Conservation (phyloP, 2,329 filamentous ascomycete genomes). For the Didymellaceae sp. region DNA sequence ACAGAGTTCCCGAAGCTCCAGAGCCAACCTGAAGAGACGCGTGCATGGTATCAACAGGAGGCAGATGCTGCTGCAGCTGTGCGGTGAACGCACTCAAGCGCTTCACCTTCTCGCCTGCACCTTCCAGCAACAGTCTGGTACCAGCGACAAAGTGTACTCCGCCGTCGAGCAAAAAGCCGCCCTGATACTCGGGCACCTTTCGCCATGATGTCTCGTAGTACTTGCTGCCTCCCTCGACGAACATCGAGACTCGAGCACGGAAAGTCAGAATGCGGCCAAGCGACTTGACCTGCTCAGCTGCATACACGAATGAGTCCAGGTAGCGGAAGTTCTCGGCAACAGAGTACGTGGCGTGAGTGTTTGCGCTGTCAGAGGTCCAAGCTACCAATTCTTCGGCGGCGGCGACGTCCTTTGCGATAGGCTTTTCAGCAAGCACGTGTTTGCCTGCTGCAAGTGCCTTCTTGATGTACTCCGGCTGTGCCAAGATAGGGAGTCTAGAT, state of each 20-base stretch:
- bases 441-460: slow-evolving; percentile 69
- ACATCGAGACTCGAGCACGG: slow-evolving; percentile 53
- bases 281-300: slow-evolving; percentile 55
- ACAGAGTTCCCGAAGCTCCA: slow-evolving; percentile 64
- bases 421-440: slow-evolving; percentile 74
- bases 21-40: slow-evolving; percentile 62
- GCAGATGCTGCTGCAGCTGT: slow-evolving; percentile 63
- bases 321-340: slow-evolving; percentile 79
- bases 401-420: slow-evolving; percentile 66
- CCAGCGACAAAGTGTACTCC: slow-evolving; percentile 75
- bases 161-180: slow-evolving; percentile 77
- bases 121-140: slow-evolving; percentile 64
- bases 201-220: slow-evolving; percentile 68
- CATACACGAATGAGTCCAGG: slow-evolving; percentile 62
- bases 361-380: slow-evolving; percentile 51
- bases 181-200: slow-evolving; percentile 72
- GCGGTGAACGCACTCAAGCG: slow-evolving; percentile 62
- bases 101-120: slow-evolving; percentile 50
- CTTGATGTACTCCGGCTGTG: slow-evolving; percentile 65
- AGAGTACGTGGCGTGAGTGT: slow-evolving; percentile 49
- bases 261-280: slow-evolving; percentile 65
- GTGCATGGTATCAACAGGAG: slow-evolving; percentile 71
- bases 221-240: slow-evolving; percentile 59
- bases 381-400: slow-evolving; percentile 57
- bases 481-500: slow-evolving; percentile 64